phyloP scores from a whole-genome alignment of 176 grass and related monocot genomes.

The Lolium perenne region DNA sequence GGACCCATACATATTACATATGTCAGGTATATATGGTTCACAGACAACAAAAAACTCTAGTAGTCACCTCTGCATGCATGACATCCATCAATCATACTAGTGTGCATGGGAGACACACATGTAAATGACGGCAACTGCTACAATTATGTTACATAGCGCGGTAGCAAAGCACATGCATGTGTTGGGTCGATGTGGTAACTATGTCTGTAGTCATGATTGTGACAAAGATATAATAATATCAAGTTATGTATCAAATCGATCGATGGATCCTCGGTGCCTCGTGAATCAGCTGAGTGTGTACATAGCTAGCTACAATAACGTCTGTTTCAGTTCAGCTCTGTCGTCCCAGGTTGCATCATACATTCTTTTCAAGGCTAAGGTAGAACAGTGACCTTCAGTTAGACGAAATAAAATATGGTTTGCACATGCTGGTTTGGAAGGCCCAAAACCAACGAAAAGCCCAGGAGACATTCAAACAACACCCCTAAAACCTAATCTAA shows the following conservation, averaged over 20 bases:
- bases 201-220: conserved; percentile 15
- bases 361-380: too few relatives aligned
- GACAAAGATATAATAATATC: conserved; percentile 11
- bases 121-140: conserved; percentile 15
- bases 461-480: too few relatives aligned
- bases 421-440: too few relatives aligned
- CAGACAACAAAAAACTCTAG: neutral
- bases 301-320: neutral
- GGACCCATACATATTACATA: neutral
- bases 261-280: neutral
- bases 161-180: neutral
- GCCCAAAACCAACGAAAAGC: too few relatives aligned
- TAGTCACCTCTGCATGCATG: neutral
- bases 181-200: neutral
- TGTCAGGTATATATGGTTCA: neutral
- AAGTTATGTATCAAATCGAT: neutral
- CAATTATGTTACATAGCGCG: neutral
- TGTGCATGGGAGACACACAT: conserved; percentile 24
- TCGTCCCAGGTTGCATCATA: too few relatives aligned
- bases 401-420: too few relatives aligned
- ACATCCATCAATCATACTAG: neutral
- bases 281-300: neutral
- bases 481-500: too few relatives aligned
- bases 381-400: too few relatives aligned
- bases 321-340: too few relatives aligned